Conservation (phyloP, 768 basidiomycete species). For the Clitopilus passeckerianus region DNA sequence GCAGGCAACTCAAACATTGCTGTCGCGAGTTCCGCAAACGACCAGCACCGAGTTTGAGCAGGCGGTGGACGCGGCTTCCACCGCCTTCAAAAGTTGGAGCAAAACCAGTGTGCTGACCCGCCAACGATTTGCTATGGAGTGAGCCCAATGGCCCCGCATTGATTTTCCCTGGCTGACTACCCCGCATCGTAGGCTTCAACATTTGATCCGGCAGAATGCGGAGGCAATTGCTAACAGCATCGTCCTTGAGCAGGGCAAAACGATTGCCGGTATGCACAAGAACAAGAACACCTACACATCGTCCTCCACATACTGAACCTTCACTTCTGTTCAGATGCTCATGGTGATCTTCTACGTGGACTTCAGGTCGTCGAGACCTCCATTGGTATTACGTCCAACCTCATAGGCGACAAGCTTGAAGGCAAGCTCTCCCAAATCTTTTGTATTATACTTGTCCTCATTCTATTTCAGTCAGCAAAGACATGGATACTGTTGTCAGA, state of each 20-base stretch:
- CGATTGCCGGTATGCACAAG: constrained; percentile 61
- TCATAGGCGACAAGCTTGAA: constrained; percentile 92
- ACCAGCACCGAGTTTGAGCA: constrained; percentile 75
- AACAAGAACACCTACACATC: constrained; percentile 6
- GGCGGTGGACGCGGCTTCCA: constrained; percentile 77
- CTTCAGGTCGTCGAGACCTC: constrained; percentile 86
- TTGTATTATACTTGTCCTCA: background rate
- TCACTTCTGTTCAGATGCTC: constrained; percentile 54
- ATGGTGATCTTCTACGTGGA: constrained; percentile 91
- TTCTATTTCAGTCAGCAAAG: constrained; percentile 67
- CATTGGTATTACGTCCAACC: constrained; percentile 71
- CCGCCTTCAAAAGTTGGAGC: constrained; percentile 89
- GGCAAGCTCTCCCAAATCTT: constrained; percentile 35
- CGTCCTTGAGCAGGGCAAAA: constrained; percentile 95
- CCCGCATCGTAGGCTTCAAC: constrained; percentile 63
- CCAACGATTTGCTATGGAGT: constrained; percentile 90
- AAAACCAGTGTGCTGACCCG: constrained; percentile 78
- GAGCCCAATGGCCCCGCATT: constrained; percentile 15
- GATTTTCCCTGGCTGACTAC: background rate
- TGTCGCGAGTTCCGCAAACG: constrained; percentile 89
- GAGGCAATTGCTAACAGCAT: constrained; percentile 87
- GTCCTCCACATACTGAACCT: background rate
- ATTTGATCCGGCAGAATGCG: constrained; percentile 77
- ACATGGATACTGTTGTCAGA: constrained; percentile 93
- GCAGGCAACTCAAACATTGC: constrained; percentile 86